Evolutionary conservation across 73 alveolate species (phyloP), one percentile per base, ranked within the genome.

Genomic region (Paramecium octaurelia): DNA sequence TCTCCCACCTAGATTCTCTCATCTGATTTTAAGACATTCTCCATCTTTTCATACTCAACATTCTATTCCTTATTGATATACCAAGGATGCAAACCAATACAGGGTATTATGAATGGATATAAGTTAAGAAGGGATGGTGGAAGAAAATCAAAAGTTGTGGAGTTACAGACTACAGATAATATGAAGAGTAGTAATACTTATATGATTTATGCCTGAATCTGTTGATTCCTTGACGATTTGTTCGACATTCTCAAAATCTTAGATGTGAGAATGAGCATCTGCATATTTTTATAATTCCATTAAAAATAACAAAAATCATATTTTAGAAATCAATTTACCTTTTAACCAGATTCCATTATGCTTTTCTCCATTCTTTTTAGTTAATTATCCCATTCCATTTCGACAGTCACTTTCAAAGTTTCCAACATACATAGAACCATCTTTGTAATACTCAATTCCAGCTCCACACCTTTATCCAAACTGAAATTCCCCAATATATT

Each of bases 241-340:
- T 1, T 80, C 48, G 6, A 44, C 2, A 80, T 80, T 43, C 23
- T 43, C 91, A 80, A 44, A 80, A 80, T 80, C 91, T 64, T 80
- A 44, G 23, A 77, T 42, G 43, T 77, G 90, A 77, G 68, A 18
- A 77, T 77, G 90, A 77, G 90, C 90, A 77, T 77, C 90, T 18
- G 70, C 90, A 77, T 59, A 64, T 31, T 31, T 31, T 64, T 21
- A 64, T 64, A 31, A 64, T 64, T 64, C 84, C 44, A 64, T 64
- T 64, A 23, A 64, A 54, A 54, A 54, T 64, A 64, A 31, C 8
- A 64, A 31, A 64, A 31, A 23, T 64, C 84, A 64, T 27, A 64
- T 64, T 64, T 27, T 12, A 64, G 42, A 27, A 64, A 64, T 64
- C 42, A 64, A 34, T 64, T 64, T 64, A 64, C 84, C 88, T 40